These are phyloP conservation scores for Asterophora lycoperdoides DNA, from an alignment of 768 basidiomycete genomes.

Conservation along the genomic window DNA sequence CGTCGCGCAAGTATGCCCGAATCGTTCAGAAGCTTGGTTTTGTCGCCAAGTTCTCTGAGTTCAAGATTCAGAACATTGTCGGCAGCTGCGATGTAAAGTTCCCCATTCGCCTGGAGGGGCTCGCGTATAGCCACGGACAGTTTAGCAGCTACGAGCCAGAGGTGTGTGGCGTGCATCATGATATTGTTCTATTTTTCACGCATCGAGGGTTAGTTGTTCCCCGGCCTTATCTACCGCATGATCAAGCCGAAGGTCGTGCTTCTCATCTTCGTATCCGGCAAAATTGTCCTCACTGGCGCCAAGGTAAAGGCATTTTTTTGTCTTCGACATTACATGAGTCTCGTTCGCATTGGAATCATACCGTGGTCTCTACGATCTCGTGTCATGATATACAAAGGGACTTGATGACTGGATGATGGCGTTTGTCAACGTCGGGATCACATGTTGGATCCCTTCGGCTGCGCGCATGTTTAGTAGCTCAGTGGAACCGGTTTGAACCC, in stretches of 20 bases:
- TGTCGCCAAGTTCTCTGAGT: conserved; percentile 98
- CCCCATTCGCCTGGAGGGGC: conserved; percentile 94
- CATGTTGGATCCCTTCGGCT: conserved; percentile 26
- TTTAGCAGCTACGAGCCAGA: conserved; percentile 98
- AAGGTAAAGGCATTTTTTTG: conserved; percentile 62
- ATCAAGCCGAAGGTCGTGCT: conserved; percentile 99
- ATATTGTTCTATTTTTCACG: conserved; percentile 8
- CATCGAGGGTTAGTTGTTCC: conserved; percentile 72
- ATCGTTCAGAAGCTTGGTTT: conserved; percentile 99
- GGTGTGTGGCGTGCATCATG: conserved; percentile 43
- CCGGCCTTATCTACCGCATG: conserved; percentile 99
- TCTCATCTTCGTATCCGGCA: conserved; percentile 97
- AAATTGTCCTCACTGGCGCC: conserved; percentile 97
- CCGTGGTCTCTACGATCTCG: conserved; percentile 1
- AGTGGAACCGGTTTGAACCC: conserved; percentile 43
- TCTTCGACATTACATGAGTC: conserved; percentile 16
- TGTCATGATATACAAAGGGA: conserved; percentile 6
- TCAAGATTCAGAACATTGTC: conserved; percentile 99
- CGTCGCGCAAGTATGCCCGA: conserved; percentile 97
- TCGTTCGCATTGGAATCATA: conserved; percentile 6
- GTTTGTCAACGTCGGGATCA: conserved; percentile 11
- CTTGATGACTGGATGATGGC: conserved; percentile 10
- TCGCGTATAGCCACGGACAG: conserved; percentile 96
- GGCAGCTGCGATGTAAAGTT: conserved; percentile 98
- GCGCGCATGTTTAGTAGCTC: conserved; percentile 27